These are phyloP conservation scores for Neurospora crassa DNA, from an alignment of 2,329 filamentous ascomycete genomes.

Conservation along the genomic window DNA sequence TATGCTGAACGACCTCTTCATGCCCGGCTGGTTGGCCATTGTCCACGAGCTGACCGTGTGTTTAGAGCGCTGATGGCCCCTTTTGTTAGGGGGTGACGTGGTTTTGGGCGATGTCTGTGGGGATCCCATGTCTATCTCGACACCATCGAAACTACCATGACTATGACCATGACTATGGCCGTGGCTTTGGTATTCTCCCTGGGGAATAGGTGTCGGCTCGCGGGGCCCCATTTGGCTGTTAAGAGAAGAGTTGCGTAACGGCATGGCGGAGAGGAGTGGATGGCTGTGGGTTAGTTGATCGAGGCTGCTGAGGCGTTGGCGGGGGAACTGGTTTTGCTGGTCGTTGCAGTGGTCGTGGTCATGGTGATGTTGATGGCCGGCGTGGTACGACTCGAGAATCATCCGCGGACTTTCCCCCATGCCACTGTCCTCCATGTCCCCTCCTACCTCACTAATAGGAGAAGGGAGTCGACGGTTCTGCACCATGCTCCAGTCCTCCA, in stretches of 20 bases:
- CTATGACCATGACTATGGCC: constrained; percentile 15
- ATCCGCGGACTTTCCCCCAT: constrained; percentile 27
- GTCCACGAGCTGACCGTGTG: constrained; percentile 54
- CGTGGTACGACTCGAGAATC: constrained; percentile 26
- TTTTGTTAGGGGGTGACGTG: constrained; percentile 32
- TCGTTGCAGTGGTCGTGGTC: neutral
- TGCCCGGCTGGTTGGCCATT: constrained; percentile 41
- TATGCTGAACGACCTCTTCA: constrained; percentile 67
- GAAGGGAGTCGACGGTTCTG: constrained; percentile 47
- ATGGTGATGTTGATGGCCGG: constrained; percentile 17
- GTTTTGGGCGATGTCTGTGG: constrained; percentile 29
- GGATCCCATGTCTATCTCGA: constrained; percentile 22
- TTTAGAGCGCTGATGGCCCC: constrained; percentile 47
- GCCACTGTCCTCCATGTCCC: constrained; percentile 29
- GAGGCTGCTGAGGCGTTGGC: neutral
- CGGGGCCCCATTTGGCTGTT: constrained; percentile 20
- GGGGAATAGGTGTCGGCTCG: constrained; percentile 9
- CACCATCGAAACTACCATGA: constrained; percentile 20
- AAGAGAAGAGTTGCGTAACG: constrained; percentile 26
- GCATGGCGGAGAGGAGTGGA: constrained; percentile 25
- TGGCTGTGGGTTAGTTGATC: constrained; percentile 8
- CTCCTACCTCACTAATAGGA: constrained; percentile 46
- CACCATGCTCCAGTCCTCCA: constrained; percentile 40
- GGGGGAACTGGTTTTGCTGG: neutral
- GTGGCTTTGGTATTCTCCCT: neutral